Evolutionary conservation across 1,284 basidiomycete species (phyloP).

Genomic region (Boletus subluridellus): DNA sequence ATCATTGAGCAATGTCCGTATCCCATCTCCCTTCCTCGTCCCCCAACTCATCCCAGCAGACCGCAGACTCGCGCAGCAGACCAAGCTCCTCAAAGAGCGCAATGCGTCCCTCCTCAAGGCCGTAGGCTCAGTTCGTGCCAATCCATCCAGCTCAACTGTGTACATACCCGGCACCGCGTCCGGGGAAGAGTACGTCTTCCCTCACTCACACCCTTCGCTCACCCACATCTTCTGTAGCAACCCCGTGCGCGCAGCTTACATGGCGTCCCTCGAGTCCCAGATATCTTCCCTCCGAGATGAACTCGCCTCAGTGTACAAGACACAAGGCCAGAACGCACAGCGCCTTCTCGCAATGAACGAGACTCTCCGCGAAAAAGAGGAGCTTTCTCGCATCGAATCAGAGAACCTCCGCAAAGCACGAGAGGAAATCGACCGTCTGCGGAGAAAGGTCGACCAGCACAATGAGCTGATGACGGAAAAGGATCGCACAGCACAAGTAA

Average conservation of each 20-base stretch:
- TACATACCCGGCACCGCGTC: constrained; percentile 55
- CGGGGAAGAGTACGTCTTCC: constrained; percentile 60
- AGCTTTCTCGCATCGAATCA: constrained; percentile 68
- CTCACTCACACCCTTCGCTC: constrained; percentile 8
- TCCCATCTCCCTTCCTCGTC: not conserved
- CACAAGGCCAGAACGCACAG: constrained; percentile 94
- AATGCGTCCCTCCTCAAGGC: constrained; percentile 82
- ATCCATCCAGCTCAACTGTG: constrained; percentile 60
- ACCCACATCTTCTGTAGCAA: constrained; percentile 47
- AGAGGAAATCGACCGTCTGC: constrained; percentile 68
- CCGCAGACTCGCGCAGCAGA: constrained; percentile 84
- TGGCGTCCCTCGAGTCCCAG: constrained; percentile 88
- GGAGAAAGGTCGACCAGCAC: constrained; percentile 81
- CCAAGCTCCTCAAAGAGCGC: constrained; percentile 83
- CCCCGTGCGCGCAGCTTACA: constrained; percentile 81
- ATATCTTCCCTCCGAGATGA: constrained; percentile 88
- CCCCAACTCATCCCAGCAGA: constrained; percentile 48
- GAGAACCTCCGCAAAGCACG: constrained; percentile 71
- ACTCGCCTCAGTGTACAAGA: constrained; percentile 91
- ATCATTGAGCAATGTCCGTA: constrained; percentile 85
- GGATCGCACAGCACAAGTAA: constrained; percentile 82
- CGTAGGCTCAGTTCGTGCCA: constrained; percentile 65
- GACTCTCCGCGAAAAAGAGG: constrained; percentile 88
- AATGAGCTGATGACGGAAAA: constrained; percentile 83
- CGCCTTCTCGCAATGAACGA: constrained; percentile 90